phyloP scores from a whole-genome alignment of 225 moss, liverwort and hornwort species.

The Pleurozium schreberi region DNA sequence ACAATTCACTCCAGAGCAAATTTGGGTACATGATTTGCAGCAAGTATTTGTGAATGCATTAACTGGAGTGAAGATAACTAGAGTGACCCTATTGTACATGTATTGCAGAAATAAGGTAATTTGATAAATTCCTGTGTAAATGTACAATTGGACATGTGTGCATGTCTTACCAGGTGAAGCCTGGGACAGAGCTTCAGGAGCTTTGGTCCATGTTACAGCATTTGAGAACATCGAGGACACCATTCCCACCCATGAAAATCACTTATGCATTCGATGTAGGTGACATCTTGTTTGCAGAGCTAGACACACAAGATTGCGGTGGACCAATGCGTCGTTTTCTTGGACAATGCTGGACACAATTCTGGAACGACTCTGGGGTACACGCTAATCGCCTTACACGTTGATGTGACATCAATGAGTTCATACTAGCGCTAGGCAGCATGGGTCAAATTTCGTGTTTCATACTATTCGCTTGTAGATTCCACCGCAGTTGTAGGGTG shows the following conservation, averaged over 20 bases:
- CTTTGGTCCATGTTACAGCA: background rate
- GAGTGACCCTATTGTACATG: background rate
- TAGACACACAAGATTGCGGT: no score
- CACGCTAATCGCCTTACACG: background rate
- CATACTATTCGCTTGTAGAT: background rate
- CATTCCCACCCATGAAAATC: background rate
- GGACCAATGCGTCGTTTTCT: background rate
- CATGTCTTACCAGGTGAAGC: background rate
- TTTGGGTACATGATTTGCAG: background rate
- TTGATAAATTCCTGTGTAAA: background rate
- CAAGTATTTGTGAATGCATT: no score
- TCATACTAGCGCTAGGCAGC: background rate
- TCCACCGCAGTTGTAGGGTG: background rate
- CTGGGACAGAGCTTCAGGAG: background rate
- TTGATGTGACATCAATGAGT: background rate
- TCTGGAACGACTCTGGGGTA: background rate
- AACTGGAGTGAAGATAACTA: background rate
- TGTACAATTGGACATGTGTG: background rate
- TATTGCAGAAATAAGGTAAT: background rate
- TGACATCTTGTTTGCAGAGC: background rate
- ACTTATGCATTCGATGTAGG: background rate
- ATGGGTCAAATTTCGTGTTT: background rate
- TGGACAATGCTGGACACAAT: background rate
- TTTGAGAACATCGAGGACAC: background rate
- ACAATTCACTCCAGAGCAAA: background rate